Conservation (phyloP, 345 rosid genomes). For the Triadica sebifera region DNA sequence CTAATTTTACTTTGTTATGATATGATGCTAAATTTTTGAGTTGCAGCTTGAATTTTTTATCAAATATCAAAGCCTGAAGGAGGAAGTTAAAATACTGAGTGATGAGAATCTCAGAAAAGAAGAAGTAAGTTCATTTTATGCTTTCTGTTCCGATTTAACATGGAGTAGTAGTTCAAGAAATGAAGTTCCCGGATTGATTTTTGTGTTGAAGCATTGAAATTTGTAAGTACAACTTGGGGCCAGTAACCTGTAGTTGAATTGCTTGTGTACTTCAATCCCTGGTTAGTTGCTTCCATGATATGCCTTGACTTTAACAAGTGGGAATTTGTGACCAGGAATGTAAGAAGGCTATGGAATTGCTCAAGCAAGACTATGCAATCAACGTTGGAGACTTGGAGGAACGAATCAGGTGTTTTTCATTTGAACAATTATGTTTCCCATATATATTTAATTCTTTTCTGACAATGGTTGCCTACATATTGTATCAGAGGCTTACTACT, state of each 20-base stretch:
- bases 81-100: slow-evolving; percentile 46
- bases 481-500: slow-evolving; percentile 47
- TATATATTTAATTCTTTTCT: slow-evolving; percentile 9
- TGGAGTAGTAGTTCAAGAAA: neutral
- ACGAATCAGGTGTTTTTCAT: slow-evolving; percentile 45
- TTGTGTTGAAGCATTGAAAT: too few relatives aligned
- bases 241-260: neutral
- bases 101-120: slow-evolving; percentile 45
- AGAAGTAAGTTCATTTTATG: slow-evolving; percentile 34
- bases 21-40: slow-evolving; percentile 1
- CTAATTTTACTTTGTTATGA: slow-evolving; percentile 8
- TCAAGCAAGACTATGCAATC: too few relatives aligned
- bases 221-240: neutral
- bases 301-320: slow-evolving; percentile 11
- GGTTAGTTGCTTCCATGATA: neutral
- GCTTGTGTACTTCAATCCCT: neutral
- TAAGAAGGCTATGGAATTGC: too few relatives aligned
- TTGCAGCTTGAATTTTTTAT: slow-evolving; percentile 58
- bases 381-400: slow-evolving; percentile 56
- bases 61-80: slow-evolving; percentile 57
- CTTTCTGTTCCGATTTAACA: neutral
- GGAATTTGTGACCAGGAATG: slow-evolving; percentile 49
- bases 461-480: neutral
- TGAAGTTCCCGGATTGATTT: neutral
- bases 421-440: slow-evolving; percentile 1